phyloP scores from a whole-genome alignment of 306 rosid species.

The Corylus avellana region DNA sequence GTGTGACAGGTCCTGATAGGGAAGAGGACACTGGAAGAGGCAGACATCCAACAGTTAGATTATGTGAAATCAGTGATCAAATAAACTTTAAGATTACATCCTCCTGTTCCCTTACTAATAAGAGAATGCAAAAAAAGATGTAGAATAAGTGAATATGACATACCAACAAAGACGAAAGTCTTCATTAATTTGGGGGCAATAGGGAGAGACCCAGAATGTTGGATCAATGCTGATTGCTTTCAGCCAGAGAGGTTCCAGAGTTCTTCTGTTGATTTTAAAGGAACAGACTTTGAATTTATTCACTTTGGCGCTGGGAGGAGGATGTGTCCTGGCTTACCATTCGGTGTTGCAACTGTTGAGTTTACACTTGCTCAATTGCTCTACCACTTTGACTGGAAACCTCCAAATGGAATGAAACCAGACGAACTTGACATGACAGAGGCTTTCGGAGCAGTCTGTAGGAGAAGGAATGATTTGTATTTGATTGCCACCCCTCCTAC shows the following conservation, averaged over 20 bases:
- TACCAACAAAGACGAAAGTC: not conserved
- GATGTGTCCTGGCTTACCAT: slow-evolving; percentile 34
- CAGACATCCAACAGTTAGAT: not conserved
- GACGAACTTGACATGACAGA: slow-evolving; percentile 40
- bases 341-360: slow-evolving; percentile 32
- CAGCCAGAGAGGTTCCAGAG: slow-evolving; percentile 35
- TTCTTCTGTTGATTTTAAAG: slow-evolving; percentile 21
- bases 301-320: slow-evolving; percentile 40
- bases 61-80: slow-evolving; percentile 28
- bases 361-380: slow-evolving; percentile 15
- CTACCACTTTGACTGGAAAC: slow-evolving; percentile 32
- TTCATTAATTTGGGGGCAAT: not conserved
- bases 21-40: slow-evolving; percentile 5
- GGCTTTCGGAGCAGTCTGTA: not conserved
- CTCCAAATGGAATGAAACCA: slow-evolving; percentile 26
- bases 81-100: slow-evolving; percentile 40
- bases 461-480: slow-evolving; percentile 13
- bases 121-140: slow-evolving; percentile 25
- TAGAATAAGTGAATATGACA: slow-evolving; percentile 11
- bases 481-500: slow-evolving; percentile 18
- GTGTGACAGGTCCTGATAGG: slow-evolving; percentile 30
- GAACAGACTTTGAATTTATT: slow-evolving; percentile 27
- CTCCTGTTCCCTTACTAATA: slow-evolving; percentile 25
- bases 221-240: slow-evolving; percentile 35
- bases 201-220: slow-evolving; percentile 14